Conservation (phyloP, 176 grass and related monocot genomes). For the Raddia distichophylla region DNA sequence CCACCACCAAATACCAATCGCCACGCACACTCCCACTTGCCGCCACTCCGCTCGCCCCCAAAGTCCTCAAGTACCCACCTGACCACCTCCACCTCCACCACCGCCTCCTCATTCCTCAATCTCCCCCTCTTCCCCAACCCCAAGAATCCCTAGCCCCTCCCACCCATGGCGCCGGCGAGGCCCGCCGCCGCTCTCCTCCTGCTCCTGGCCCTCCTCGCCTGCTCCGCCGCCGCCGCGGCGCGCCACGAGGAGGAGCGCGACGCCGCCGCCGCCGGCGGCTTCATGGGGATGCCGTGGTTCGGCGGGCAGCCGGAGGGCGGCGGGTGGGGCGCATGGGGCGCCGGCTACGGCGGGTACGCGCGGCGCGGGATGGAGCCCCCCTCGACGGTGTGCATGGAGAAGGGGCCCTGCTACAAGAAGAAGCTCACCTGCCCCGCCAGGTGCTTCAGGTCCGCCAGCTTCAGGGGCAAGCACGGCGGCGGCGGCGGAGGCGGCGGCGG, state of each 20-base stretch:
- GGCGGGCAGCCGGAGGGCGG: slow-evolving; percentile 1
- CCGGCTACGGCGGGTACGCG: slow-evolving; percentile 43
- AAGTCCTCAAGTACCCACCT: not conserved
- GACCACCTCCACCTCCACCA: not conserved
- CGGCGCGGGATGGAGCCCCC: slow-evolving; percentile 44
- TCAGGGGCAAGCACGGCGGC: slow-evolving; percentile 40
- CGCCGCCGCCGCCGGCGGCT: not conserved
- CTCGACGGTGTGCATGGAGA: slow-evolving; percentile 54
- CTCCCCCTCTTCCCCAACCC: not conserved
- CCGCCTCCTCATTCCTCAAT: not conserved
- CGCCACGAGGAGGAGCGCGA: not conserved
- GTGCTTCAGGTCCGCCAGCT: slow-evolving; percentile 67
- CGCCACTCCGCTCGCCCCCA: not conserved
- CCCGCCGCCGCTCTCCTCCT: not conserved
- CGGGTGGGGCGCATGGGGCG: slow-evolving; percentile 24
- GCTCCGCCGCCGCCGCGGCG: not conserved
- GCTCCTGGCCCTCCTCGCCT: not conserved
- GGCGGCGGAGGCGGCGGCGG: slow-evolving; percentile 60
- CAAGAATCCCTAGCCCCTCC: not conserved
- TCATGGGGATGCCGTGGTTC: slow-evolving; percentile 40
- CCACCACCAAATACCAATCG: slow-evolving; percentile 7
- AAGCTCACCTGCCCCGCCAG: slow-evolving; percentile 52
- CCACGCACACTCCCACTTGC: not conserved
- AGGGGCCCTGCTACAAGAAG: slow-evolving; percentile 58
- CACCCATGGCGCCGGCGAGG: slow-evolving; percentile 15